A percentile compares a stretch with the other conserved stretches of the same genome.
Conservation (phyloP, 2,329 filamentous ascomycete species). For the Fusarium annulatum region DNA sequence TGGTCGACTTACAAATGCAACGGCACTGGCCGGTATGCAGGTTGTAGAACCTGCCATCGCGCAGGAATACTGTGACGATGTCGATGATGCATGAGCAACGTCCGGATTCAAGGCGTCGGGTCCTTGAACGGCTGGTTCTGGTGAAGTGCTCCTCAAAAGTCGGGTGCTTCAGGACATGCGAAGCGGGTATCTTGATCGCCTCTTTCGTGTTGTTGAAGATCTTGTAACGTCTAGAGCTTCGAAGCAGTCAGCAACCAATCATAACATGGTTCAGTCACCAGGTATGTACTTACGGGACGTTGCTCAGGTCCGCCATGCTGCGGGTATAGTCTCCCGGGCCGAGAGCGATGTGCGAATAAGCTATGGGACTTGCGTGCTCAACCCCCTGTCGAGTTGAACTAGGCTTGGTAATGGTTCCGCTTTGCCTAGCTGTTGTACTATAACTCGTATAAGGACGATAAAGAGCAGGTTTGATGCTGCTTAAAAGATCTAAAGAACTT, state of each 20-base stretch:
- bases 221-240: not conserved
- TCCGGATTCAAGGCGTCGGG: not conserved
- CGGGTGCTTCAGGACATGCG: not conserved
- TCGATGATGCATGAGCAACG: not conserved
- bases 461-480: not conserved
- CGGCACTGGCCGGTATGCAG: not conserved
- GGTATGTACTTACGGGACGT: not conserved
- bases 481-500: not conserved
- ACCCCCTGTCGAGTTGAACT: not conserved
- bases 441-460: not conserved
- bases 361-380: constrained; percentile 4
- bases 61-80: not conserved
- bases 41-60: not conserved
- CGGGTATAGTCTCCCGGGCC: not conserved
- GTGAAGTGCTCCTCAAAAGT: not conserved
- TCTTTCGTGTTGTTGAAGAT: not conserved
- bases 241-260: not conserved
- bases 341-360: not conserved
- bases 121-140: no score
- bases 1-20: not conserved
- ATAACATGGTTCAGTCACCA: not conserved
- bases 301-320: not conserved
- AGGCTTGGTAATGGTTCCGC: not conserved
- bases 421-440: not conserved
- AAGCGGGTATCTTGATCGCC: not conserved